A percentile compares a stretch with the other conserved stretches of the same genome.
Conservation (phyloP, 2,329 filamentous ascomycete genomes). For the Sporothrix curviconia region DNA sequence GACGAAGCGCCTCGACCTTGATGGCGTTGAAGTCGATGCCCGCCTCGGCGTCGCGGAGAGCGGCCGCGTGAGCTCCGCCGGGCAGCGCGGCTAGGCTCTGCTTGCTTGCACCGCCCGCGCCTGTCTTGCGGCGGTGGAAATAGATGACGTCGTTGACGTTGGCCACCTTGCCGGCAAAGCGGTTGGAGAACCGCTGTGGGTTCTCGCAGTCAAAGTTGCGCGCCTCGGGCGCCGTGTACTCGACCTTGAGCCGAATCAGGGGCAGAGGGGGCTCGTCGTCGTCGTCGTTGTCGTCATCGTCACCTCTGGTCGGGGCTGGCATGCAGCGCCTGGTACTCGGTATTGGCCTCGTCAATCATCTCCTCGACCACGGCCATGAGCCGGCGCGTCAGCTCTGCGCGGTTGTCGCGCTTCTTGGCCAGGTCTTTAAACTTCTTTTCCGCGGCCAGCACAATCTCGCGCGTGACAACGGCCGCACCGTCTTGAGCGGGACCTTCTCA, state of each 20-base stretch:
- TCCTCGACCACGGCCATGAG: constrained; percentile 74
- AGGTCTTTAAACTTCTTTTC: constrained; percentile 72
- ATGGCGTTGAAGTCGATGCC: constrained; percentile 58
- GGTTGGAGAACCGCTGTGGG: constrained; percentile 89
- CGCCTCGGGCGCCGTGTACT: constrained; percentile 78
- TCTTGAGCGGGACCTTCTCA: constrained; percentile 79
- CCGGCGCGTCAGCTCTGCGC: constrained; percentile 69
- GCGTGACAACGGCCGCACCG: constrained; percentile 81
- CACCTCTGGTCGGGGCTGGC: constrained; percentile 49
- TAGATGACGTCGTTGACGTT: constrained; percentile 92
- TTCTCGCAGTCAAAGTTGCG: constrained; percentile 88
- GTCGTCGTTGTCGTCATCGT: constrained; percentile 47
- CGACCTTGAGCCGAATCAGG: constrained; percentile 81
- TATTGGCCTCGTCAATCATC: constrained; percentile 78
- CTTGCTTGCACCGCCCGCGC: constrained; percentile 39
- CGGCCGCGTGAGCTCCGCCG: constrained; percentile 39
- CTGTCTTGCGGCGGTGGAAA: constrained; percentile 83
- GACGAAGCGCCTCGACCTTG: constrained; percentile 83
- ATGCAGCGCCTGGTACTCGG: constrained; percentile 75
- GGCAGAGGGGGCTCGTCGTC: constrained; percentile 66
- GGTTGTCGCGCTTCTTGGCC: constrained; percentile 75
- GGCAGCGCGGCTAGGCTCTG: constrained; percentile 45
- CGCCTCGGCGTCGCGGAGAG: constrained; percentile 56
- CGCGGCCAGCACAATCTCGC: constrained; percentile 69
- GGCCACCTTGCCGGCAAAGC: constrained; percentile 83